Base-by-base conservation (phyloP, 2,329 filamentous ascomycete genomes). In the Gremmenia infestans region DNA sequence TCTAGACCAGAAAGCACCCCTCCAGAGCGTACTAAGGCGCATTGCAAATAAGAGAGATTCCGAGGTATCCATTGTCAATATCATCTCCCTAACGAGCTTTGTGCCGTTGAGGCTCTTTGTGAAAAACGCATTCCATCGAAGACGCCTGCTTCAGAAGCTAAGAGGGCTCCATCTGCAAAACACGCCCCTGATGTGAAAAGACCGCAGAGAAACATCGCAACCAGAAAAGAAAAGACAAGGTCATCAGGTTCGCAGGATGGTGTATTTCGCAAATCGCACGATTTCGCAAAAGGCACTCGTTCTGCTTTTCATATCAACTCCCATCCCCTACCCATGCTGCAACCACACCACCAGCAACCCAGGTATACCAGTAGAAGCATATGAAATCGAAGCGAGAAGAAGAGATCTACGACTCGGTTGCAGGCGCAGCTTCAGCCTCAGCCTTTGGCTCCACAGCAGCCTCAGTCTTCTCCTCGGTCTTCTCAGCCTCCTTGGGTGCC, bases 401-500 rank as follows among this genome's bases (percentile, higher is more conserved):
- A 60, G 63, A 66, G 52, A 70, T 76, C 78, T 83, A 83, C 64
- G 81, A 82, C 72, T 76, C 75, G 64, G 81, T 72, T 60, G 80
- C 78, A 61, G 71, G 74, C 70, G 61, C 62, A 56, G 62, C 60
- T 48, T 67, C 62, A 35, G 62, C 60, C 48, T 67, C 62, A 37
- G 62, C 61, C 61, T 67, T 65, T 56, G 62, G 63, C 60, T 67
- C 65, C 19, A 50, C 56, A 48, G 48, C 48, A 35, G 58, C 54
- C 45, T 67, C 65, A 35, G 60, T 72, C 70, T 80, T 78, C 56
- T 68, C 71, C 67, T 81, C 77, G 58, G 74, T 72, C 63, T 79
- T 74, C 48, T 73, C 71, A 54, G 82, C 80, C 71, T 89, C 85
- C 79, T 87, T 85, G 49, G 82, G 76, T 67, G 81, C 76, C 59